A percentile compares a stretch with the other conserved stretches of the same genome.
These are phyloP conservation scores for Lichenothelia convexa DNA, from an alignment of 495 filamentous ascomycete species.

Conservation along the genomic window DNA sequence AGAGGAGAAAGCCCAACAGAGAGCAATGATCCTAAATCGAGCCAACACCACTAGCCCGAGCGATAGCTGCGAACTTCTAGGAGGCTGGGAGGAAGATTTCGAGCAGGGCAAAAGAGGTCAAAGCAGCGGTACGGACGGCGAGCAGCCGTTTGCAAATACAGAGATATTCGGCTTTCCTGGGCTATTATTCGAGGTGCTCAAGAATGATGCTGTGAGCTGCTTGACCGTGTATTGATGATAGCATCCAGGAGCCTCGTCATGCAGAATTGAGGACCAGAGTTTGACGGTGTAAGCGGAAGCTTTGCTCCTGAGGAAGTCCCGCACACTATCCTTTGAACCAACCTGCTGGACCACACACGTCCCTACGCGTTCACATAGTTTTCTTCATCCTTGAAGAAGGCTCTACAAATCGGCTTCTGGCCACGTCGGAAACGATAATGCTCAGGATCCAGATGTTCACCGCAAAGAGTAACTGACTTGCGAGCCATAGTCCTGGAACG, in stretches of 20 bases:
- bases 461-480: slow-evolving; percentile 59
- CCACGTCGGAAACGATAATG: slow-evolving; percentile 55
- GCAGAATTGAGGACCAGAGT: no score
- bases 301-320: no score
- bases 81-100: slow-evolving; percentile 66
- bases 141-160: slow-evolving; percentile 49
- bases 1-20: slow-evolving; percentile 44
- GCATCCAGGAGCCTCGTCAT: no score
- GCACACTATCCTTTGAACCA: no score
- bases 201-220: slow-evolving; percentile 75
- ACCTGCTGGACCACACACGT: no score
- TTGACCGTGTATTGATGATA: slow-evolving; percentile 82
- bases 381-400: no score
- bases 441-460: slow-evolving; percentile 80
- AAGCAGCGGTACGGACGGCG: slow-evolving; percentile 5
- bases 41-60: slow-evolving; percentile 85
- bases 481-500: slow-evolving; percentile 59
- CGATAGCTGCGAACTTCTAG: slow-evolving; percentile 65
- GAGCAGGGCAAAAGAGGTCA: slow-evolving; percentile 13
- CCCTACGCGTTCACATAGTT: no score
- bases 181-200: slow-evolving; percentile 84
- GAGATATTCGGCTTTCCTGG: slow-evolving; percentile 90
- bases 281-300: no score
- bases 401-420: no score
- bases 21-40: slow-evolving; percentile 74